Evolutionary conservation across 2,329 filamentous ascomycete species (phyloP), one percentile per base, ranked within the genome.

Genomic region (Sarocladium strictum): DNA sequence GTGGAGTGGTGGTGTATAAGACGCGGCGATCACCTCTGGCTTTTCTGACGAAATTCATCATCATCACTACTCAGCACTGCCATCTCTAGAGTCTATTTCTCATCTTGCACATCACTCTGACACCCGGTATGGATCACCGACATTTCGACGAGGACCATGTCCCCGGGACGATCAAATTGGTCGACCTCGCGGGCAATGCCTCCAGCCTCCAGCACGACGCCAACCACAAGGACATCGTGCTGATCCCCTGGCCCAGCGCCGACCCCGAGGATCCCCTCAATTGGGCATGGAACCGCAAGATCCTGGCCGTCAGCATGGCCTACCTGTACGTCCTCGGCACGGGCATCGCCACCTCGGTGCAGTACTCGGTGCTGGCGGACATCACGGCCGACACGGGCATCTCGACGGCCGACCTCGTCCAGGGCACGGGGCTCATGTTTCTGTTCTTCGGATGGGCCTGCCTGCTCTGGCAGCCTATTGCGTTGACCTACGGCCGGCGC

Each of bases 291-390:
- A 59, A 66, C 52, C 72, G 76, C 59, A 77, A 78, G 62, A 69
- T 71, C 33, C 80, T 75, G 75, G 75, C 78, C 63, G 75, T 76
- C 5, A 65, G 70, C 5, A 66, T 83, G 4, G 74, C 81, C 27
- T 74, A 77, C 53, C 78, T 77, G 60, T 74, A 81, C 49, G 78
- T 79, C 2, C 78, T 72, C 1, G 62, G 83, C 51, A 81, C 79
- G 1, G 79, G 79, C 0, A 79, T 79, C 3, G 80, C 76, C 0
- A 76, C 79, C 11, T 83, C 82, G 55, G 75, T 79, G 60, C 77
- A 77, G 2, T 78, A 79, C 6, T 74, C 76, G 1, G 78, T 77
- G 11, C 69, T 75, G 17, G 72, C 76, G 55, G 76, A 76, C 17
- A 74, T 79, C 62, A 73, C 77, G 23, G 69, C 69, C 1, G 68